Percentiles rank a stretch among this genome's conserved stretches.
phyloP scores from a whole-genome alignment of 495 filamentous ascomycete genomes.

The Tuber aestivum region DNA sequence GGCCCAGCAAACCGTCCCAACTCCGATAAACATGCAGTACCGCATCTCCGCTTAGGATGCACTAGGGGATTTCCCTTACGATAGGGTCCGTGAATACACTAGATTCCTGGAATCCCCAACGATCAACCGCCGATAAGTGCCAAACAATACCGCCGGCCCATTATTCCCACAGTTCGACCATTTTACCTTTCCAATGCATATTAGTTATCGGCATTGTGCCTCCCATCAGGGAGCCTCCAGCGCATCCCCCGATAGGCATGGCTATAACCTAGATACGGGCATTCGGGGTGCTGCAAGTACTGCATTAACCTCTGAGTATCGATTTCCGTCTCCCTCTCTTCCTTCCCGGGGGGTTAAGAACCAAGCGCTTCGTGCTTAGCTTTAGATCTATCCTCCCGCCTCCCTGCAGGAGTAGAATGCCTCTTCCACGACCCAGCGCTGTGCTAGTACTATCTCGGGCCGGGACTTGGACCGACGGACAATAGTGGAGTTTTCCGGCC shows the following conservation, averaged over 20 bases:
- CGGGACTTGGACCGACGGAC: slow-evolving; percentile 46
- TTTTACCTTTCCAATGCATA: neutral
- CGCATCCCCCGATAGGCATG: neutral
- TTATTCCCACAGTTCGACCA: neutral
- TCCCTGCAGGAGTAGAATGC: neutral
- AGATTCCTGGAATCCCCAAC: neutral
- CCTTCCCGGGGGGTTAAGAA: neutral
- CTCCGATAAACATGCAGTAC: neutral
- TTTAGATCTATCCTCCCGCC: neutral
- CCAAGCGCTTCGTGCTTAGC: neutral
- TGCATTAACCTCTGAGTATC: neutral
- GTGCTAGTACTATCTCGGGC: slow-evolving; percentile 48
- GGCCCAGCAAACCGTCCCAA: neutral
- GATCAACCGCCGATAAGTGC: neutral
- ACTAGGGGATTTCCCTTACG: neutral
- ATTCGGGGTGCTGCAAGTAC: neutral
- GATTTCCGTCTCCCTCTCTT: neutral
- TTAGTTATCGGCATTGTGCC: neutral
- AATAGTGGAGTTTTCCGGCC: slow-evolving; percentile 47
- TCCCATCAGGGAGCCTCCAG: neutral
- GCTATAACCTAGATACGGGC: neutral
- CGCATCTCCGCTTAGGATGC: neutral
- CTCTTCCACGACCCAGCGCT: slow-evolving; percentile 28
- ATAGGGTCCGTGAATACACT: neutral
- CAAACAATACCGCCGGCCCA: neutral